Evolutionary conservation across 495 filamentous ascomycete genomes (phyloP).

Genomic region (Hypomontagnella submonticulosa): DNA sequence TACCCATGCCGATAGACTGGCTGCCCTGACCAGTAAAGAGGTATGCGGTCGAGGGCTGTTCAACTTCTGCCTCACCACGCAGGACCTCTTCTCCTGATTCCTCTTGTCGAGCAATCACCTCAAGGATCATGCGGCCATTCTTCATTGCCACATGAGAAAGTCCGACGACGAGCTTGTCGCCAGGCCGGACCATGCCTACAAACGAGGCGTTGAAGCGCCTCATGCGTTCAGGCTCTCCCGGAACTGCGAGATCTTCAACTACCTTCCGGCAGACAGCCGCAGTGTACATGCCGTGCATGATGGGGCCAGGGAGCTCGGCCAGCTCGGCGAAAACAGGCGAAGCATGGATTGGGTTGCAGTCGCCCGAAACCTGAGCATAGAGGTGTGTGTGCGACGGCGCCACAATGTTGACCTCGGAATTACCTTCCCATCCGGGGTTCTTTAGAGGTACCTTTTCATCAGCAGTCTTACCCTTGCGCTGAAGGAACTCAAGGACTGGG

Average conservation of each 20-base stretch:
- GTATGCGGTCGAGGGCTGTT: conserved; percentile 95
- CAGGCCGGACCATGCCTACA: conserved; percentile 97
- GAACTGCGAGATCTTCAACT: conserved; percentile 98
- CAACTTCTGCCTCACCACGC: conserved; percentile 94
- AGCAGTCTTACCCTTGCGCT: conserved; percentile 52
- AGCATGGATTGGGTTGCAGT: conserved; percentile 99
- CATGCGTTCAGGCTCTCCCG: conserved; percentile 97
- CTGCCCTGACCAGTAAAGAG: conserved; percentile 98
- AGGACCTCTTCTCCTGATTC: conserved; percentile 98
- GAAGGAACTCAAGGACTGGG: conserved; percentile 94
- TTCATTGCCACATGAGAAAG: conserved; percentile 98
- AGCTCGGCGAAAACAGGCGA: conserved; percentile 95
- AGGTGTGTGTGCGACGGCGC: conserved; percentile 98
- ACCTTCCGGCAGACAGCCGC: conserved; percentile 94
- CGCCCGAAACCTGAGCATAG: conserved; percentile 95
- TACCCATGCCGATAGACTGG: conserved; percentile 99
- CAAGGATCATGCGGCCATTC: conserved; percentile 97
- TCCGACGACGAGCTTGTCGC: conserved; percentile 92
- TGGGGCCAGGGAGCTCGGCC: conserved; percentile 92
- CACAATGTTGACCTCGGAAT: conserved; percentile 74
- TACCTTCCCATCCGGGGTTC: conserved; percentile 92
- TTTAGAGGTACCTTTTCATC: conserved; percentile 83
- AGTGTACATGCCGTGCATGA: conserved; percentile 99
- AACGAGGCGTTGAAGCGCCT: conserved; percentile 94
- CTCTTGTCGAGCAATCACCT: conserved; percentile 92